Percentiles rank a stretch among this genome's conserved stretches.
phyloP scores from a whole-genome alignment of 2,329 filamentous ascomycete species.

The Davidsoniella eucalypti region DNA sequence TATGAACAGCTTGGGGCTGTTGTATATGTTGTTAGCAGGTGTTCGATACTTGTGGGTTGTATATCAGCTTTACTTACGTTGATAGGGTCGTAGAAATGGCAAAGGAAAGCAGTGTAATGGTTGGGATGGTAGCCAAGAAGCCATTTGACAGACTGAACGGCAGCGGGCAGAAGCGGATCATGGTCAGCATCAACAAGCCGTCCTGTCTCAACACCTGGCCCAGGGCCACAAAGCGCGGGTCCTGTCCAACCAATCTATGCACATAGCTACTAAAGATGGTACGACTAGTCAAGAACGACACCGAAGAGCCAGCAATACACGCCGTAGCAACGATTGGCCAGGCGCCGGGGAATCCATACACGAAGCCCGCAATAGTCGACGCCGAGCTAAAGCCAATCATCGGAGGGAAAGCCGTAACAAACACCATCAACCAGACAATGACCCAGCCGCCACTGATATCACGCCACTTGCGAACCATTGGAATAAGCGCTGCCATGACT shows the following conservation, averaged over 20 bases:
- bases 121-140: conserved; percentile 85
- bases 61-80: conserved; percentile 25
- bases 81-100: conserved; percentile 67
- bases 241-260: conserved; percentile 59
- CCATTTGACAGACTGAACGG: conserved; percentile 91
- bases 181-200: conserved; percentile 72
- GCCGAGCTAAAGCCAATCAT: conserved; percentile 75
- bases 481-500: conserved; percentile 61
- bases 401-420: conserved; percentile 68
- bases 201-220: conserved; percentile 79
- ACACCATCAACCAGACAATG: conserved; percentile 60
- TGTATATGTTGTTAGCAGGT: not conserved
- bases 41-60: conserved; percentile 1
- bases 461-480: conserved; percentile 62
- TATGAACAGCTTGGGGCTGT: conserved; percentile 68
- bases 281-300: conserved; percentile 64
- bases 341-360: conserved; percentile 42
- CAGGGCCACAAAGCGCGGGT: conserved; percentile 78
- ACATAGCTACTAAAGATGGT: conserved; percentile 68
- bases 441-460: conserved; percentile 53
- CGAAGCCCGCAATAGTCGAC: conserved; percentile 35
- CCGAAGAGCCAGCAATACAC: conserved; percentile 61
- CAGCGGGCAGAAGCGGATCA: conserved; percentile 82
- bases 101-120: conserved; percentile 60
- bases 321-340: conserved; percentile 73